Evolutionary conservation across 495 filamentous ascomycete genomes (phyloP).

Genomic region (Pseudevernia furfuracea): DNA sequence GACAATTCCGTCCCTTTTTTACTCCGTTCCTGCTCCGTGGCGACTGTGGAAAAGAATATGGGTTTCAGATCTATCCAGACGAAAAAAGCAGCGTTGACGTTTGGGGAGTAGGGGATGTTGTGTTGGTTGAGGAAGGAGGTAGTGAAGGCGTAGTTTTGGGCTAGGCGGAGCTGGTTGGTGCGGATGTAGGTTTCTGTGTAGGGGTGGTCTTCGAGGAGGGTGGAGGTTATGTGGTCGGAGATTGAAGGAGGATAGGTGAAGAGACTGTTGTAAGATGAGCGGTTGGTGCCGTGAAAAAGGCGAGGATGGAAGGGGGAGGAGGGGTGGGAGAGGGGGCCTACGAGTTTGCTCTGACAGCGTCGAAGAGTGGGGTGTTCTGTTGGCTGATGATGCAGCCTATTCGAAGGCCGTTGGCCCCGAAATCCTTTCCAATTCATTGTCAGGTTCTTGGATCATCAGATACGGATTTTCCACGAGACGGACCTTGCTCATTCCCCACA

Average conservation of each 20-base stretch:
- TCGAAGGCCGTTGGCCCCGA: conserved; percentile 4
- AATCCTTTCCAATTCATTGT: not conserved
- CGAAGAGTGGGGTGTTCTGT: not conserved
- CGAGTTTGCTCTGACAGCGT: not conserved
- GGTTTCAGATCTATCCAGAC: conserved; percentile 50
- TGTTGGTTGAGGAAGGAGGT: not conserved
- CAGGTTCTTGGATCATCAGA: conserved; percentile 41
- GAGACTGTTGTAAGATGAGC: not conserved
- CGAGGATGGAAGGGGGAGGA: not conserved
- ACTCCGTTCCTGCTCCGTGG: conserved; percentile 26
- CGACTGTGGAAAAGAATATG: conserved; percentile 24
- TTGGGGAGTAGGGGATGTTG: conserved; percentile 25
- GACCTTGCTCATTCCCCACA: conserved; percentile 58
- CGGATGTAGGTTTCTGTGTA: not conserved
- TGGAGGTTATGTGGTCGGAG: conserved; percentile 5
- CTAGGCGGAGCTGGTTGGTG: conserved; percentile 1
- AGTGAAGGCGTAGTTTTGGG: not conserved
- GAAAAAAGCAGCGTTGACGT: conserved; percentile 50
- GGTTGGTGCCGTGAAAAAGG: not conserved
- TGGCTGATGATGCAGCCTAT: conserved; percentile 6
- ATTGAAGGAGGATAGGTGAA: not conserved
- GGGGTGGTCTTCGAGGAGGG: not conserved
- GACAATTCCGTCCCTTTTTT: conserved; percentile 20
- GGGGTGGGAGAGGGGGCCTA: not conserved
- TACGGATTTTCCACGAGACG: conserved; percentile 49